These are phyloP conservation scores for Tricholoma terreum DNA, from an alignment of 768 basidiomycete genomes.

Conservation along the genomic window DNA sequence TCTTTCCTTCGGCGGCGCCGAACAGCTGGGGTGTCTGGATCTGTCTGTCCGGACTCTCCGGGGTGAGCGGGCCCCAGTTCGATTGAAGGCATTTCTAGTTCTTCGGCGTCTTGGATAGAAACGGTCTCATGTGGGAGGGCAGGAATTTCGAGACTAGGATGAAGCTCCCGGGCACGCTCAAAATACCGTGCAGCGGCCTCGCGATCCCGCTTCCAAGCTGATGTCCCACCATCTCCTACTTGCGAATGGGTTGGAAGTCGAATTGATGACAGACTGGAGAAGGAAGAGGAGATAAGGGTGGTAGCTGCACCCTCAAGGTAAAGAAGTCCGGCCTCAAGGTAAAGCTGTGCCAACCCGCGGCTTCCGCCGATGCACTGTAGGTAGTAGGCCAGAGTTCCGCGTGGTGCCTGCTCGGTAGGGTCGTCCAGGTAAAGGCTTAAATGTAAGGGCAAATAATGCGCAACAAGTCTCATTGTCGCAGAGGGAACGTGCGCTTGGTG, in stretches of 20 bases:
- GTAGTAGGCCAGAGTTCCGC: conserved; percentile 60
- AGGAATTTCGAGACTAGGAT: conserved; percentile 68
- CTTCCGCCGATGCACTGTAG: conserved; percentile 63
- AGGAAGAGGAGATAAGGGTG: conserved; percentile 66
- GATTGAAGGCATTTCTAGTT: conserved; percentile 68
- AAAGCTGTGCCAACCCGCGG: conserved; percentile 68
- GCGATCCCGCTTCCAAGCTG: conserved; percentile 73
- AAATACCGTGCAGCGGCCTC: conserved; percentile 70
- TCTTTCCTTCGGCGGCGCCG: conserved; percentile 57
- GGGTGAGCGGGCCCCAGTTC: conserved; percentile 42
- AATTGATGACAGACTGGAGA: conserved; percentile 75
- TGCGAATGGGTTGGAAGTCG: conserved; percentile 57
- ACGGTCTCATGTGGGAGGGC: conserved; percentile 47
- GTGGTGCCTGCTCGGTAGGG: conserved; percentile 36
- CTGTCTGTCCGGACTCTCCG: conserved; percentile 33
- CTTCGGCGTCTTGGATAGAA: conserved; percentile 30
- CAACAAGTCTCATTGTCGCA: conserved; percentile 73
- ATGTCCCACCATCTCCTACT: conserved; percentile 54
- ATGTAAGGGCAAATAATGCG: conserved; percentile 66
- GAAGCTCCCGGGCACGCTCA: conserved; percentile 59
- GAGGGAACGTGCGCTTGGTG: conserved; percentile 72
- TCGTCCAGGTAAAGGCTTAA: conserved; percentile 36
- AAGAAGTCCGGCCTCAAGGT: conserved; percentile 74
- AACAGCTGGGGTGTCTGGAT: conserved; percentile 35
- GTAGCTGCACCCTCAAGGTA: conserved; percentile 80